Evolutionary conservation across 805 yeast species (phyloP).

Genomic region (Teunomyces aglyptinius): DNA sequence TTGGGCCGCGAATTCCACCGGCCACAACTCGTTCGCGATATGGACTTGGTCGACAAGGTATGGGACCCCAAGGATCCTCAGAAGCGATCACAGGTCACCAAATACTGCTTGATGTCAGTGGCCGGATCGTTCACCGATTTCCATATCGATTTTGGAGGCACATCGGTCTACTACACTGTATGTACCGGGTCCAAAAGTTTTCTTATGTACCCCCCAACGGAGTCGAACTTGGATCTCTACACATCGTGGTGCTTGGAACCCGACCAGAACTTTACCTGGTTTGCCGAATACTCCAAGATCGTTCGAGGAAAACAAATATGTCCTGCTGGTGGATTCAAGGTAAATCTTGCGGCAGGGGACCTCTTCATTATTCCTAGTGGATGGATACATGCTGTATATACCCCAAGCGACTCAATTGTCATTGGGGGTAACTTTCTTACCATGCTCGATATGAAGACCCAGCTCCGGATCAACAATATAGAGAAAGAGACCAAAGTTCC

Average conservation of each 20-base stretch:
- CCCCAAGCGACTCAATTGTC: constrained; percentile 76
- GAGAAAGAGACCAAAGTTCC: constrained; percentile 74
- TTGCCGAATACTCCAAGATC: constrained; percentile 48
- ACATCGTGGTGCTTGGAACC: constrained; percentile 69
- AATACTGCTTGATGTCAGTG: constrained; percentile 85
- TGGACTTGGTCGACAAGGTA: constrained; percentile 67
- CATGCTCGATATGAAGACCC: constrained; percentile 57
- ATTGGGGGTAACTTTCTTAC: constrained; percentile 89
- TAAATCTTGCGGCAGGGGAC: constrained; percentile 61
- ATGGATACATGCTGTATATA: constrained; percentile 89
- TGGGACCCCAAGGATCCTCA: constrained; percentile 46
- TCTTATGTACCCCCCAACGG: constrained; percentile 76
- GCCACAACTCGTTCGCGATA: constrained; percentile 61
- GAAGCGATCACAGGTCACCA: constrained; percentile 59
- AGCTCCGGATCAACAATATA: constrained; percentile 57
- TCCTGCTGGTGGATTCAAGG: constrained; percentile 49
- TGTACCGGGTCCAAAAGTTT: constrained; percentile 74
- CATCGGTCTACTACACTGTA: constrained; percentile 85
- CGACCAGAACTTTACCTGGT: constrained; percentile 62
- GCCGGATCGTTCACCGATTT: constrained; percentile 80
- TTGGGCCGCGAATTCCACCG: constrained; percentile 51
- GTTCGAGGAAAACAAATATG: constrained; percentile 27
- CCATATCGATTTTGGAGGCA: constrained; percentile 90
- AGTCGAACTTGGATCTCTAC: constrained; percentile 57
- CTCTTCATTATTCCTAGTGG: constrained; percentile 84